A percentile compares a stretch with the other conserved stretches of the same genome.
Evolutionary conservation across 345 rosid genomes (phyloP).

Genomic region (Salix koriyanagi): DNA sequence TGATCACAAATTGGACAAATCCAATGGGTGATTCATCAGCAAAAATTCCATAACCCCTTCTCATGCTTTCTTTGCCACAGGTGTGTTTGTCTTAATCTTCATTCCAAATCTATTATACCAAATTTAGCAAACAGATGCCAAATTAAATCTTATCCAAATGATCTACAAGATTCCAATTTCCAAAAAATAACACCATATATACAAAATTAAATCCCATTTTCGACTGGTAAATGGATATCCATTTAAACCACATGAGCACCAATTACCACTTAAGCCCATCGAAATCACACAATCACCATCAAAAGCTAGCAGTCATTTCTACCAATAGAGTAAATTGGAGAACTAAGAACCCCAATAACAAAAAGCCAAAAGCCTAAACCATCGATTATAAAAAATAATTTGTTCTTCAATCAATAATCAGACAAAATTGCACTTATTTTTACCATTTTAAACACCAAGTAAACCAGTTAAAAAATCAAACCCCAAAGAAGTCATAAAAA

Average conservation of each 20-base stretch:
- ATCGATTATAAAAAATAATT: not conserved
- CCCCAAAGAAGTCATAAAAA: not conserved
- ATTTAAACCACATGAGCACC: not conserved
- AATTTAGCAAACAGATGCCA: not conserved
- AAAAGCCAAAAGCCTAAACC: not conserved
- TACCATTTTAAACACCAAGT: not conserved
- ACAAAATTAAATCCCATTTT: not conserved
- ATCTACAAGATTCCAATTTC: not conserved
- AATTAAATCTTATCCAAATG: not conserved
- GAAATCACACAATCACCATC: not conserved
- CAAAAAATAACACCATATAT: not conserved
- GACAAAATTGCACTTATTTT: not conserved
- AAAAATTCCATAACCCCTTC: constrained; percentile 98
- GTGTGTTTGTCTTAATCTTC: constrained; percentile 97
- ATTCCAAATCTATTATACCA: constrained; percentile 34
- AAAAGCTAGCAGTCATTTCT: not conserved
- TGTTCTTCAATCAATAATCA: not conserved
- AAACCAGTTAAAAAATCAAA: not conserved
- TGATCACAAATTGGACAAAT: constrained; percentile 98
- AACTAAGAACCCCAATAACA: not conserved
- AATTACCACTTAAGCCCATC: not conserved
- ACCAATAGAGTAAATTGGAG: not conserved
- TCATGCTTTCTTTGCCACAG: constrained; percentile 90
- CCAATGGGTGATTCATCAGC: constrained; percentile 96
- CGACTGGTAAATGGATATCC: not conserved